Evolutionary conservation across 352 stramenopile species (phyloP).

Genomic region (Phytophthora nicotianae): DNA sequence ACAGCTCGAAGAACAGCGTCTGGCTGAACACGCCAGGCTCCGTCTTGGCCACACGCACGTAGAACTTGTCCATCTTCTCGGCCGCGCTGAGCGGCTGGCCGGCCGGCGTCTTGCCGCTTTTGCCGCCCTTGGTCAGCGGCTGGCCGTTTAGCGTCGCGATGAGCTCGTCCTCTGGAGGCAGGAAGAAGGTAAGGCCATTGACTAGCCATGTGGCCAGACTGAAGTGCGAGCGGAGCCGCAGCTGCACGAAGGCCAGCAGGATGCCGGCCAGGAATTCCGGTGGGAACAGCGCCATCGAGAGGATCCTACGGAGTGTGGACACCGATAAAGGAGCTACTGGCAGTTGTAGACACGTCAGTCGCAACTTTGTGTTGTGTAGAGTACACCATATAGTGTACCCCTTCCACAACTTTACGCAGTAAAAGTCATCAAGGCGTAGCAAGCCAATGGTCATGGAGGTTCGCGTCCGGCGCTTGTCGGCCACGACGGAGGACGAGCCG

Average conservation of each 20-base stretch:
- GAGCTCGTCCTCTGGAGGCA: conserved; percentile 76
- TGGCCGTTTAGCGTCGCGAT: conserved; percentile 74
- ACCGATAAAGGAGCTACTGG: background rate
- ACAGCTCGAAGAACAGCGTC: conserved; percentile 83
- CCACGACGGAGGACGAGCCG: conserved; percentile 21
- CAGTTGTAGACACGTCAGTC: conserved; percentile 3
- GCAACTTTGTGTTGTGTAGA: background rate
- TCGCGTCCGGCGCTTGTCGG: conserved; percentile 33
- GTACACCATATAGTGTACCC: background rate
- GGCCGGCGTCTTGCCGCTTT: conserved; percentile 13
- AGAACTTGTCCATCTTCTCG: conserved; percentile 77
- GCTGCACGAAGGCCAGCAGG: conserved; percentile 69
- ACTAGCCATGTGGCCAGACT: conserved; percentile 63
- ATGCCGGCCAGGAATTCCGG: conserved; percentile 77
- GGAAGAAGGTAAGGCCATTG: conserved; percentile 74
- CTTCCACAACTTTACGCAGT: background rate
- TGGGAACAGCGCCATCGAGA: conserved; percentile 72
- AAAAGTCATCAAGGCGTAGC: background rate
- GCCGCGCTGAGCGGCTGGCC: conserved; percentile 50
- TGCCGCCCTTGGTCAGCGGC: conserved; percentile 13
- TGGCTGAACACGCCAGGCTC: conserved; percentile 68
- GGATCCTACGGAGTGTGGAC: conserved; percentile 2
- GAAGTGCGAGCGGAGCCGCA: conserved; percentile 66
- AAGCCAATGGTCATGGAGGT: conserved; percentile 43
- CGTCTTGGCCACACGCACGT: conserved; percentile 72